Evolutionary conservation across 768 basidiomycete species (phyloP).

Genomic region (Suillus hirtellus): DNA sequence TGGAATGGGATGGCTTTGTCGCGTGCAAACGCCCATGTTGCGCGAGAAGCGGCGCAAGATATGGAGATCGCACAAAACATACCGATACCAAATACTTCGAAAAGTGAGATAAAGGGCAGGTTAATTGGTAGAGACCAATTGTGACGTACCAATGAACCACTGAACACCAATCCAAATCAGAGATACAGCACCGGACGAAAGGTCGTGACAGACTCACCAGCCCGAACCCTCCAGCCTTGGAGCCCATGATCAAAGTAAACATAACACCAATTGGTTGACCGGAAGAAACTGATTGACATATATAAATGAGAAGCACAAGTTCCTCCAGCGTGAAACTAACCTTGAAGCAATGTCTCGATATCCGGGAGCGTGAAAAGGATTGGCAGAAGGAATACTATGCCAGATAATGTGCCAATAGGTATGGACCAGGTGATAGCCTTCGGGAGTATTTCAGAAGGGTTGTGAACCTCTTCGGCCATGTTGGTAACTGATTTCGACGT

Average conservation of each 20-base stretch:
- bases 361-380: slow-evolving; percentile 68
- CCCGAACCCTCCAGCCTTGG: slow-evolving; percentile 60
- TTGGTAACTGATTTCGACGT: slow-evolving; percentile 45
- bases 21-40: slow-evolving; percentile 71
- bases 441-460: slow-evolving; percentile 56
- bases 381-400: slow-evolving; percentile 58
- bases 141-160: slow-evolving; percentile 45
- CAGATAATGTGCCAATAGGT: slow-evolving; percentile 51
- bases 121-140: background rate
- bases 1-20: slow-evolving; percentile 65
- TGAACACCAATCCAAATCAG: slow-evolving; percentile 17
- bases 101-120: slow-evolving; percentile 4
- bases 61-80: slow-evolving; percentile 69
- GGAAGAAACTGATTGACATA: slow-evolving; percentile 43
- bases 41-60: slow-evolving; percentile 65
- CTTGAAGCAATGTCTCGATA: slow-evolving; percentile 49
- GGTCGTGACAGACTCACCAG: slow-evolving; percentile 39
- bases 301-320: slow-evolving; percentile 11
- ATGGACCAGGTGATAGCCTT: slow-evolving; percentile 54
- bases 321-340: slow-evolving; percentile 29
- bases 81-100: slow-evolving; percentile 51
- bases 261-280: slow-evolving; percentile 67
- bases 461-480: slow-evolving; percentile 68
- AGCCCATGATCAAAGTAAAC: slow-evolving; percentile 66
- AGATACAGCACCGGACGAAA: slow-evolving; percentile 3